Percentiles rank a stretch among this genome's conserved stretches.
phyloP scores from a whole-genome alignment of 176 grass and related monocot species.

The Chrysopogon serrulatus region DNA sequence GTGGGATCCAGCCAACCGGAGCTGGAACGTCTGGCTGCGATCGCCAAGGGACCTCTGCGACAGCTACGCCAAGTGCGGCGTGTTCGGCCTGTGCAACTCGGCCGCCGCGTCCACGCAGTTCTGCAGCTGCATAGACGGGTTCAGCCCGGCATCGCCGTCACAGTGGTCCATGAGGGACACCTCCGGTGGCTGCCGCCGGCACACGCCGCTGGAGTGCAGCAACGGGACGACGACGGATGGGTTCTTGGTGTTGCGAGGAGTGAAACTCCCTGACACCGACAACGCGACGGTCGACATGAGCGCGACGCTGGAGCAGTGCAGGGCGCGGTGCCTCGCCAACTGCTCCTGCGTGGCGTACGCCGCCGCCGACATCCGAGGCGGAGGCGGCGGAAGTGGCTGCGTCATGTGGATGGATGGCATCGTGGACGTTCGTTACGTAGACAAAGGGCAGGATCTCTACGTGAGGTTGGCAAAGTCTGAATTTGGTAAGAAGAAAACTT shows the following conservation, averaged over 20 bases:
- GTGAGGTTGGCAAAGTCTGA: background rate
- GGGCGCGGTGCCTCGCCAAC: too few species aligned
- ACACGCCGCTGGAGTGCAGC: too few species aligned
- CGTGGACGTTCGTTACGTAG: conserved; percentile 1
- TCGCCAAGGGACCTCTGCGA: conserved; percentile 13
- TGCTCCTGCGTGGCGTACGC: too few species aligned
- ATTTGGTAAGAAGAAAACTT: background rate
- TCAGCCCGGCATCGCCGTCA: conserved; percentile 4
- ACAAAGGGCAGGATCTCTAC: conserved; percentile 2
- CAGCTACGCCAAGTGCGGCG: conserved; percentile 16
- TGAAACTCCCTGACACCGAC: too few species aligned
- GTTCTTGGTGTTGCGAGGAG: too few species aligned
- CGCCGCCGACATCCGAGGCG: too few species aligned
- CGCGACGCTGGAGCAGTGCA: too few species aligned
- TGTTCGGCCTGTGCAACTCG: conserved; percentile 19
- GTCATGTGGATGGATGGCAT: background rate
- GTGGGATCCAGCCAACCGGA: background rate
- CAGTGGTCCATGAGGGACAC: conserved; percentile 11
- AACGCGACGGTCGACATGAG: too few species aligned
- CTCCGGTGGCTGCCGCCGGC: too few species aligned
- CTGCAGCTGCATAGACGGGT: conserved; percentile 32
- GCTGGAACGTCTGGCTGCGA: background rate
- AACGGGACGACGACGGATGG: too few species aligned
- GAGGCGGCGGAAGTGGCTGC: too few species aligned
- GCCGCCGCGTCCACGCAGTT: background rate